A percentile compares a stretch with the other conserved stretches of the same genome.
These are phyloP conservation scores for Pisolithus thermaeus DNA, from an alignment of 1,284 basidiomycete genomes.

Conservation along the genomic window DNA sequence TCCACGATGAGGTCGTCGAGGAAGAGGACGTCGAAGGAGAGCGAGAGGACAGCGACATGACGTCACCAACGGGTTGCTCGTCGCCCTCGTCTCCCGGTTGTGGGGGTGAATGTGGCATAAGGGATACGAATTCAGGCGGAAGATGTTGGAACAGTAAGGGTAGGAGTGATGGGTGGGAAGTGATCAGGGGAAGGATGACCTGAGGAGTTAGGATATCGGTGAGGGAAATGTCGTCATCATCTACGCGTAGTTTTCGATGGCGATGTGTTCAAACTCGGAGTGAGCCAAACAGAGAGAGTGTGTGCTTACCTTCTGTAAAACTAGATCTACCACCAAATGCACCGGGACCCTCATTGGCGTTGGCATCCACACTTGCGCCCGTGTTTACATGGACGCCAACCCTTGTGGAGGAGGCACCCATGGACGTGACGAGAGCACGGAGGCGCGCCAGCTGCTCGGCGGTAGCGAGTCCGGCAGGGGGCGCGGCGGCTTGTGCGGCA, in stretches of 20 bases:
- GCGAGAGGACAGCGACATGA: too few species aligned
- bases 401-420: constrained; percentile 12
- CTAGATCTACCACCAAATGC: constrained; percentile 9
- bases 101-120: too few species aligned
- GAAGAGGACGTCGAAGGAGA: constrained; percentile 10
- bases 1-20: constrained; percentile 25
- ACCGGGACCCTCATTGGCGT: constrained; percentile 10
- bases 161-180: constrained; percentile 58
- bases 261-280: neutral
- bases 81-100: too few species aligned
- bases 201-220: constrained; percentile 70
- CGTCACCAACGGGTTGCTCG: too few species aligned
- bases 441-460: constrained; percentile 54
- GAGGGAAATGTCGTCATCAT: constrained; percentile 49
- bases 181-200: constrained; percentile 63
- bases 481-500: constrained; percentile 4
- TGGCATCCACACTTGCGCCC: constrained; percentile 5
- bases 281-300: constrained; percentile 12
- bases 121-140: constrained; percentile 44
- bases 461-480: constrained; percentile 28
- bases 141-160: constrained; percentile 69
- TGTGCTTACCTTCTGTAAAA: too few species aligned
- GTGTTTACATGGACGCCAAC: too few species aligned
- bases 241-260: constrained; percentile 6
- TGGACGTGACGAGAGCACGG: constrained; percentile 34